Conservation (phyloP, 148 eudicot species). For the Cornus kousa region DNA sequence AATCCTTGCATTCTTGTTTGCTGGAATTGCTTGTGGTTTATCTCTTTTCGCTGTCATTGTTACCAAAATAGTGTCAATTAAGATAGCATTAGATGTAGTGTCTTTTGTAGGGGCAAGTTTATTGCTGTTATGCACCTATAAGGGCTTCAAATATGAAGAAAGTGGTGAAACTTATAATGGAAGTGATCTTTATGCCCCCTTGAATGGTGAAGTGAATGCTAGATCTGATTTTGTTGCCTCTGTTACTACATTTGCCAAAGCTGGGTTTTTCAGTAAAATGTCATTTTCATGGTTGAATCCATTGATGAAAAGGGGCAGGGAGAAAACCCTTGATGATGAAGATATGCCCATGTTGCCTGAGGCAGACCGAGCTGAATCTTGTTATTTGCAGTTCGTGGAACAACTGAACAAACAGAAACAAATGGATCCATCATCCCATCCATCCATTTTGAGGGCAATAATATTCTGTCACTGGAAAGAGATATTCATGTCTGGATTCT, state of each 20-base stretch:
- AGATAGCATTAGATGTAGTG: slow-evolving; percentile 43
- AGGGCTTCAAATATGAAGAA: slow-evolving; percentile 37
- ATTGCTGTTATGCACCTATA: slow-evolving; percentile 51
- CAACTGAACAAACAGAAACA: slow-evolving; percentile 40
- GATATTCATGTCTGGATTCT: slow-evolving; percentile 71
- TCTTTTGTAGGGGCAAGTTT: slow-evolving; percentile 59
- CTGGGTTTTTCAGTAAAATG: slow-evolving; percentile 52
- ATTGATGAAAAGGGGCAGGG: slow-evolving; percentile 74
- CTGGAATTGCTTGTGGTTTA: slow-evolving; percentile 29
- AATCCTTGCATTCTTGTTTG: slow-evolving; percentile 36
- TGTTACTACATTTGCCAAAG: slow-evolving; percentile 51
- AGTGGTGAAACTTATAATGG: slow-evolving; percentile 21
- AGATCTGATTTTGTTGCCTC: slow-evolving; percentile 27
- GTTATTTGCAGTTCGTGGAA: slow-evolving; percentile 52
- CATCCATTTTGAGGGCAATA: slow-evolving; percentile 62
- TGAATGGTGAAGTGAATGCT: slow-evolving; percentile 30
- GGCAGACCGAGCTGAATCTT: slow-evolving; percentile 66
- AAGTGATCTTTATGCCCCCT: slow-evolving; percentile 46
- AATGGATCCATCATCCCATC: slow-evolving; percentile 33
- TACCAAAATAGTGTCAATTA: slow-evolving; percentile 29
- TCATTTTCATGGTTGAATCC: slow-evolving; percentile 87
- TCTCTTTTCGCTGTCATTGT: slow-evolving; percentile 29
- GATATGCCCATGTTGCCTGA: slow-evolving; percentile 64
- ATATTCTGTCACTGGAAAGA: slow-evolving; percentile 68
- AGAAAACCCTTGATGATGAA: slow-evolving; percentile 62